Evolutionary conservation across 305 asterid genomes (phyloP).

Genomic region (Striga hermonthica): DNA sequence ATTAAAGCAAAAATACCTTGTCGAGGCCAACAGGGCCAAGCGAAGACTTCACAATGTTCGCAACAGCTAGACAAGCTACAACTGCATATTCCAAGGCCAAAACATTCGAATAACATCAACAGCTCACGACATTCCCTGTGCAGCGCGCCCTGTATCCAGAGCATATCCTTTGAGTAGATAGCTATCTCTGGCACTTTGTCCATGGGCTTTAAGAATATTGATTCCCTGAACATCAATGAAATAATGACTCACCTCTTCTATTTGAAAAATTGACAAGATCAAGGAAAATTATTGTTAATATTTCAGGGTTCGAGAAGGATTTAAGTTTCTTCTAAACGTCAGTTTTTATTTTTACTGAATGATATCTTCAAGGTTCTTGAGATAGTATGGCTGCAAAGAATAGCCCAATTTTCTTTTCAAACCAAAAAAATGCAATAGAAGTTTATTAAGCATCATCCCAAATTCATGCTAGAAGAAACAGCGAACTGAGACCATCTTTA

Average conservation of each 20-base stretch:
- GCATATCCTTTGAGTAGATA: constrained; percentile 92
- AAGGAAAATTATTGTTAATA: background rate
- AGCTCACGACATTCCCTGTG: too few relatives aligned
- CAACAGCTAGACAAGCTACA: too few relatives aligned
- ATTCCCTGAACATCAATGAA: constrained; percentile 61
- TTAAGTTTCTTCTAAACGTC: background rate
- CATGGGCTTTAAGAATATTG: constrained; percentile 94
- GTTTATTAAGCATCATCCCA: background rate
- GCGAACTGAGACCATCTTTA: constrained; percentile 8
- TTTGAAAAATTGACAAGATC: constrained; percentile 20
- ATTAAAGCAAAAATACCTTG: constrained; percentile 51
- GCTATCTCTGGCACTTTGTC: constrained; percentile 93
- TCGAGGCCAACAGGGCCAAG: constrained; percentile 96
- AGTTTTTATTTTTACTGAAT: constrained; percentile 6
- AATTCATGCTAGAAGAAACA: background rate
- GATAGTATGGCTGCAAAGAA: background rate
- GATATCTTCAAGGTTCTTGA: background rate
- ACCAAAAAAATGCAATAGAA: constrained; percentile 4
- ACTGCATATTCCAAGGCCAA: too few relatives aligned
- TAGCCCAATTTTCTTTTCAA: background rate
- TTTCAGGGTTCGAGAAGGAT: background rate
- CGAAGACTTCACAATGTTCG: too few relatives aligned
- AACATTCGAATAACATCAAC: too few relatives aligned
- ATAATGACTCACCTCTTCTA: constrained; percentile 31
- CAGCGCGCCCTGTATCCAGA: constrained; percentile 92